Conservation (phyloP, 305 asterid species). For the Fraxinus platypoda region DNA sequence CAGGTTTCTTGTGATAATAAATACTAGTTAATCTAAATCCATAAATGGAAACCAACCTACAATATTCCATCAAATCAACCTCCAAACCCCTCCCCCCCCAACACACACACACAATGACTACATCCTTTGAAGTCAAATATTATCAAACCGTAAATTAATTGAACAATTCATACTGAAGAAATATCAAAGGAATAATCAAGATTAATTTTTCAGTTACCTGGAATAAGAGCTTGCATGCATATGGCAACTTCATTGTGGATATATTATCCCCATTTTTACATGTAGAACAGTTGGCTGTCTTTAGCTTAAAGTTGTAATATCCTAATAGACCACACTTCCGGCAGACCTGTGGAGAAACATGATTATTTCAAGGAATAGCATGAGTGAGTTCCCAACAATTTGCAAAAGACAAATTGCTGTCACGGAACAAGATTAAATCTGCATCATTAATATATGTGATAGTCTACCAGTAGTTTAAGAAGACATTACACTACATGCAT, state of each 20-base stretch:
- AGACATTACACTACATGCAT: background rate
- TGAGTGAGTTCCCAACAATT: background rate
- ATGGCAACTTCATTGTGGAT: constrained; percentile 89
- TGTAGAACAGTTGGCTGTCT: constrained; percentile 67
- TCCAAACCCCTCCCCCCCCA: background rate
- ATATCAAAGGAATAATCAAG: background rate
- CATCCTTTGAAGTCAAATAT: background rate
- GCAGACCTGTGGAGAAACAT: constrained; percentile 66
- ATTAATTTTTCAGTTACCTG: constrained; percentile 51
- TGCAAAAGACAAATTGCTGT: background rate
- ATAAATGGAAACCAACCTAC: background rate
- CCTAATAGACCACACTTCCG: constrained; percentile 90
- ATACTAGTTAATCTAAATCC: background rate
- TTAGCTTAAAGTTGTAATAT: constrained; percentile 65
- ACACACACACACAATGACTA: background rate
- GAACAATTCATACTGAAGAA: background rate
- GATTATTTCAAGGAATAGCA: constrained; percentile 8
- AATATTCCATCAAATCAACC: background rate
- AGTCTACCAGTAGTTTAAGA: background rate
- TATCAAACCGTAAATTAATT: background rate
- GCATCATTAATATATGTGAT: background rate
- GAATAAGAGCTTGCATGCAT: constrained; percentile 95
- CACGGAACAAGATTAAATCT: background rate
- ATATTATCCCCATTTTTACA: constrained; percentile 88
- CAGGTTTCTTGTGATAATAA: background rate